phyloP scores from a whole-genome alignment of 163 green algal species.

The Chloromonas sp. region DNA sequence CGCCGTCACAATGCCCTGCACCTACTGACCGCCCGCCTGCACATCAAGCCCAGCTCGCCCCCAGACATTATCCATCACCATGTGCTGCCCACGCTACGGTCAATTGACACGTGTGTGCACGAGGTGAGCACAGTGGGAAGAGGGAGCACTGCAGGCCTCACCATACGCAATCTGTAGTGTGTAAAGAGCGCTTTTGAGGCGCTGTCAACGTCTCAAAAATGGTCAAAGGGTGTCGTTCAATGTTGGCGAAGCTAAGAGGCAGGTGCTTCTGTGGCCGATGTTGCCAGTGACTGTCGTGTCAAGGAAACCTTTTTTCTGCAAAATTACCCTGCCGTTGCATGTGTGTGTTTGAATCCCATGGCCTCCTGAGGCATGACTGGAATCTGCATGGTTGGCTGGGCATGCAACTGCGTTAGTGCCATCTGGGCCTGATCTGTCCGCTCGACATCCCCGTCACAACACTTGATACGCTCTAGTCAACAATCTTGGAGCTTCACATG shows the following conservation, averaged over 20 bases:
- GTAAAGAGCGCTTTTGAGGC: background rate
- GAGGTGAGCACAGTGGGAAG: too few relatives aligned
- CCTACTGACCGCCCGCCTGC: slow-evolving; percentile 11
- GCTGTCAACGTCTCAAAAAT: background rate
- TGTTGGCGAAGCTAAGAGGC: background rate
- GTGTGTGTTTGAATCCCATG: background rate
- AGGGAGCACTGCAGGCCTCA: too few relatives aligned
- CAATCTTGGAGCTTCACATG: too few relatives aligned
- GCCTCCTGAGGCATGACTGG: background rate
- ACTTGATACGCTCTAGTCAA: background rate
- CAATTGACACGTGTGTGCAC: too few relatives aligned
- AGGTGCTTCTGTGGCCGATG: too few relatives aligned
- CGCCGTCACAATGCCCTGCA: slow-evolving; percentile 1
- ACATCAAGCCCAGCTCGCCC: slow-evolving; percentile 3
- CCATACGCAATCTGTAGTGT: too few relatives aligned
- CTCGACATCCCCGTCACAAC: background rate
- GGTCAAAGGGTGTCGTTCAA: background rate
- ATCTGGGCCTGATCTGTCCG: background rate
- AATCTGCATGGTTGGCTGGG: background rate
- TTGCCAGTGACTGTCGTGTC: too few relatives aligned
- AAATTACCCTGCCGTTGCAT: background rate
- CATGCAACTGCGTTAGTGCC: too few relatives aligned
- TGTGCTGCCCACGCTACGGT: slow-evolving; percentile 14
- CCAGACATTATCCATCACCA: slow-evolving; percentile 9
- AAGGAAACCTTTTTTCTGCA: background rate